Evolutionary conservation across 2,329 filamentous ascomycete genomes (phyloP), one percentile per base, ranked within the genome.

Genomic region (Microsporum ferrugineum): DNA sequence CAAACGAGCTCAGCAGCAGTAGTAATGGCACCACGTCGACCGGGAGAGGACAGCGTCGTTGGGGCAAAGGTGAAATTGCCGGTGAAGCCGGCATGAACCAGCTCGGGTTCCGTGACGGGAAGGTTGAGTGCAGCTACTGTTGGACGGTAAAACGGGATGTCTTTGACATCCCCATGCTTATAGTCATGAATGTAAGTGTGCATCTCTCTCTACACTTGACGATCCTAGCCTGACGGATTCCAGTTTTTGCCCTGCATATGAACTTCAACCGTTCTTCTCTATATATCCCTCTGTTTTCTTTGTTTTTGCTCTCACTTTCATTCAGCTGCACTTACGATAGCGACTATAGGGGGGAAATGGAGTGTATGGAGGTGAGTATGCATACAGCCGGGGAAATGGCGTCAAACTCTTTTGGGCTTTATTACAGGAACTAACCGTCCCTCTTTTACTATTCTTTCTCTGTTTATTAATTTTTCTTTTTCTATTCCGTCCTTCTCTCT

Each of bases 161-260:
- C 45, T 97, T 97, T 77, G 92, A 97, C 77, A 96, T 97, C 74
- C 94, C 94, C 27, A 96, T 96, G 90, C 81, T 97, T 77, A 95
- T 97, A 74, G 89, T 96, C 70, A 92, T 97, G 79, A 96, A 96
- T 78, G 94, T 96, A 74, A 87, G 91, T 86, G 60, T 17, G 56
- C 12, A 34, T 45, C 49, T 3, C 34, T 5, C 55, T 6, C 43
- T 43, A 45, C 23, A 14, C 57, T 14, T 34, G 29, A 27, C 34
- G 12, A 36, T 10, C 12, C 38, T 14, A 34, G 36, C 31, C 63
- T 65, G 14, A 64, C 56, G 17, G 55, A 41, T 57, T 41, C 41
- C 56, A 71, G 69, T 71, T 71, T 49, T 62, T 71, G 63, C 69
- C 69, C 60, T 71, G 68, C 63, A 70, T 67, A 51, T 67, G 51